A percentile compares a stretch with the other conserved stretches of the same genome.
Evolutionary conservation across 2,329 filamentous ascomycete genomes (phyloP).

Genomic region (Exophiala viscosa): DNA sequence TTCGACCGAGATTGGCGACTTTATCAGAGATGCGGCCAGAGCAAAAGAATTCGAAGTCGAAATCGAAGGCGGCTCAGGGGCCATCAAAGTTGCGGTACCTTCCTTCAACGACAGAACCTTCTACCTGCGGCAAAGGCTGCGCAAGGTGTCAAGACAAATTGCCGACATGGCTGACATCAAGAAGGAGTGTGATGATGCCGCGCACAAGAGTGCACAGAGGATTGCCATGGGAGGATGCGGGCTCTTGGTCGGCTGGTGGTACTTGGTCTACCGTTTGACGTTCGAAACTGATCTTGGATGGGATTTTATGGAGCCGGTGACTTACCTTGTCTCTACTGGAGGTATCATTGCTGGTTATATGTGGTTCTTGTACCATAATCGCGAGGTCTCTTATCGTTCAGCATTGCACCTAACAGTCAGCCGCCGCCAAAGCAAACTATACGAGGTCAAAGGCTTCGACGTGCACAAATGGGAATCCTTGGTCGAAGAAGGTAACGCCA

Average conservation of each 20-base stretch:
- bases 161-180: conserved; percentile 70
- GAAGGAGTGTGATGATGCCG: conserved; percentile 72
- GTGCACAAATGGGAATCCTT: conserved; percentile 71
- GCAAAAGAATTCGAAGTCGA: conserved; percentile 80
- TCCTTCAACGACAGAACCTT: conserved; percentile 88
- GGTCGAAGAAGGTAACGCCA: conserved; percentile 72
- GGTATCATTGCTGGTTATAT: conserved; percentile 86
- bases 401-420: conserved; percentile 85
- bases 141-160: conserved; percentile 67
- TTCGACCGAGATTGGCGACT: conserved; percentile 88
- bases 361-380: conserved; percentile 91
- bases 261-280: conserved; percentile 66
- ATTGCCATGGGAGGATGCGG: conserved; percentile 77
- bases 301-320: conserved; percentile 88
- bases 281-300: conserved; percentile 74
- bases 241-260: conserved; percentile 74
- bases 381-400: conserved; percentile 79
- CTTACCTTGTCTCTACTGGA: conserved; percentile 61
- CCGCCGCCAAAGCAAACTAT: conserved; percentile 70
- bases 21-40: conserved; percentile 82
- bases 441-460: conserved; percentile 72
- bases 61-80: conserved; percentile 65
- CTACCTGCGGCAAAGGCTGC: conserved; percentile 73
- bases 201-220: conserved; percentile 71
- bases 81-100: conserved; percentile 76